Evolutionary conservation across 2,329 filamentous ascomycete genomes (phyloP).

Genomic region (Mycosphaerella arachidis): DNA sequence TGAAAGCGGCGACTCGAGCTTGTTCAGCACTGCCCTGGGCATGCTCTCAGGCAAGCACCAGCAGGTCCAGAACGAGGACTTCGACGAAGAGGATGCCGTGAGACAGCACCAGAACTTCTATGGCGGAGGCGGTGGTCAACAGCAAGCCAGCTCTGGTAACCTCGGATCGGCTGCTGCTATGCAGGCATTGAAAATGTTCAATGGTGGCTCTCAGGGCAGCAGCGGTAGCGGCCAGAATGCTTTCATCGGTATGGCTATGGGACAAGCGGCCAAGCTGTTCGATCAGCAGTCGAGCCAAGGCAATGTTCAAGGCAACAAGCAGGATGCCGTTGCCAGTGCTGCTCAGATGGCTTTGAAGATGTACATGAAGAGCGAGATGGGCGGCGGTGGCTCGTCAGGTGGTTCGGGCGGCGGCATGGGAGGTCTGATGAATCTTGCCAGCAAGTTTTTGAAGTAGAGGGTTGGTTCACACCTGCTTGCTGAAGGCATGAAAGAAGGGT

Average conservation of each 20-base stretch:
- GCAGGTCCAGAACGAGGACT: conserved; percentile 46
- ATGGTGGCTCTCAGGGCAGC: conserved; percentile 30
- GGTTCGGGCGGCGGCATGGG: conserved; percentile 33
- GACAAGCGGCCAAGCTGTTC: conserved; percentile 75
- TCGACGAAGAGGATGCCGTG: conserved; percentile 64
- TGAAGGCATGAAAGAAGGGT: background rate
- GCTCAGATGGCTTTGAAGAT: conserved; percentile 86
- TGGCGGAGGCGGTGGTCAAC: conserved; percentile 47
- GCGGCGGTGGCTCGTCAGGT: conserved; percentile 44
- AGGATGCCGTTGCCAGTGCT: conserved; percentile 72
- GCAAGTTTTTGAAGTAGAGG: conserved; percentile 51
- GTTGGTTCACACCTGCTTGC: background rate
- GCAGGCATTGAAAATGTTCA: conserved; percentile 76
- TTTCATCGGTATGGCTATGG: conserved; percentile 59
- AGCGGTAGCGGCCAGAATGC: conserved; percentile 62
- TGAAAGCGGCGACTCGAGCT: conserved; percentile 43
- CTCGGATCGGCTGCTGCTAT: conserved; percentile 70
- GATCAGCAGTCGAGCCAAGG: conserved; percentile 54
- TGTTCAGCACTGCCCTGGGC: conserved; percentile 56
- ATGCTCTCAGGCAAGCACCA: conserved; percentile 53
- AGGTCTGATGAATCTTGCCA: conserved; percentile 55
- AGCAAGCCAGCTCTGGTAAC: conserved; percentile 41
- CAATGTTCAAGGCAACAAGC: conserved; percentile 62
- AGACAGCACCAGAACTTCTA: conserved; percentile 74
- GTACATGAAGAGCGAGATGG: conserved; percentile 72